These are phyloP conservation scores for Alternaria infectoria DNA, from an alignment of 2,329 filamentous ascomycete genomes.

Conservation along the genomic window DNA sequence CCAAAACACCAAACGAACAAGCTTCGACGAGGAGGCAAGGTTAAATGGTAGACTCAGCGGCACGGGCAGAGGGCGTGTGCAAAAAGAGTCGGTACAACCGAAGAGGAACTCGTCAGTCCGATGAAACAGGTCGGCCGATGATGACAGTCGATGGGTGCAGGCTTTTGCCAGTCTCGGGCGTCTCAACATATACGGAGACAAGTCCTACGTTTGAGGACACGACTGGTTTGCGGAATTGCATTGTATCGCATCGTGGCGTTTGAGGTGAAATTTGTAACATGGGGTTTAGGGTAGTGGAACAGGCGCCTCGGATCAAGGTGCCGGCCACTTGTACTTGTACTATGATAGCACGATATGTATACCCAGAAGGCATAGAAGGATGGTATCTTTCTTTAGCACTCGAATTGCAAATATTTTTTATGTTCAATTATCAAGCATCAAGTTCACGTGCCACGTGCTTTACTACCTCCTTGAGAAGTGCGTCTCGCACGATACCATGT, in stretches of 20 bases:
- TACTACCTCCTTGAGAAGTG: neutral
- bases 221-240: neutral
- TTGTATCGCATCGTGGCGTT: constrained; percentile 20
- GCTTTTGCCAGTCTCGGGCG: neutral
- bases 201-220: neutral
- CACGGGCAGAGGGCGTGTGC: constrained; percentile 34
- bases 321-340: constrained; percentile 21
- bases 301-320: constrained; percentile 5
- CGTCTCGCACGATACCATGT: neutral
- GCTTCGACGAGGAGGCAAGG: constrained; percentile 19
- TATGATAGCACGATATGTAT: constrained; percentile 18
- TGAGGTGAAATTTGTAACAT: constrained; percentile 9
- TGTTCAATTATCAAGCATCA: neutral
- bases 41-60: constrained; percentile 30
- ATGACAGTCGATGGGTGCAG: neutral
- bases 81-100: constrained; percentile 38
- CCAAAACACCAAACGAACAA: constrained; percentile 15
- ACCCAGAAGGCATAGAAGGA: constrained; percentile 11
- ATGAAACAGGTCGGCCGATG: constrained; percentile 1
- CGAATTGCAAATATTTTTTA: constrained; percentile 1
- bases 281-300: neutral
- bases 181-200: neutral
- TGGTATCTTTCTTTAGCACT: constrained; percentile 9
- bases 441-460: neutral
- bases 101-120: constrained; percentile 29